Conservation (phyloP, 768 basidiomycete genomes). For the Podaxis sp. region DNA sequence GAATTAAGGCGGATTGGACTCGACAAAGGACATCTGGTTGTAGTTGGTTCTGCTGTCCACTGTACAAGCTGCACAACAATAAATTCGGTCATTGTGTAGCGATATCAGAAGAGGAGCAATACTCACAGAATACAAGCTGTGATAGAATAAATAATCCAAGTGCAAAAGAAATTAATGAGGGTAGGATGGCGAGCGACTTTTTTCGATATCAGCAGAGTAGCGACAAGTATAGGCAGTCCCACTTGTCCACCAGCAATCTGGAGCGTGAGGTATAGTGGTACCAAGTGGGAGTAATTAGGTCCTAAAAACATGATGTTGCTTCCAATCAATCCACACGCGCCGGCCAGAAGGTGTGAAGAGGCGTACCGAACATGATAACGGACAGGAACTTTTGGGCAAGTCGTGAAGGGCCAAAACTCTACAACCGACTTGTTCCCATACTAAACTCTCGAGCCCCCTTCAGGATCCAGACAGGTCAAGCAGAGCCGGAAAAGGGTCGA, state of each 20-base stretch:
- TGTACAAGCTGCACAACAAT: constrained; percentile 16
- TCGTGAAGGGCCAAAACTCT: neutral
- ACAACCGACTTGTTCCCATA: constrained; percentile 10
- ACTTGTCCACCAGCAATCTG: constrained; percentile 54
- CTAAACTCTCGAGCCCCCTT: constrained; percentile 2
- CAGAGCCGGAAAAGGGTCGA: neutral
- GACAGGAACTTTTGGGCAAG: neutral
- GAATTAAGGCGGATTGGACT: constrained; percentile 51
- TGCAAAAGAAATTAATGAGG: constrained; percentile 57
- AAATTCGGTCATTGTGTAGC: neutral
- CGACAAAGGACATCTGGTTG: constrained; percentile 39
- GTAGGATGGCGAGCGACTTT: constrained; percentile 47
- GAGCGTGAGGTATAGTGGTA: constrained; percentile 42
- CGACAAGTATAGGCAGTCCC: constrained; percentile 47
- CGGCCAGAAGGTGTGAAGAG: neutral
- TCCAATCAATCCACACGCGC: neutral
- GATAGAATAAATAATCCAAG: constrained; percentile 56
- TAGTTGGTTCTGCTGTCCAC: constrained; percentile 16
- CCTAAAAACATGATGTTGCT: neutral
- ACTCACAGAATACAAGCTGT: constrained; percentile 52
- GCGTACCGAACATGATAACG: neutral
- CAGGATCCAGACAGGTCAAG: neutral
- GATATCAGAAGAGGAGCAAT: neutral
- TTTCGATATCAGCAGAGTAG: constrained; percentile 43
- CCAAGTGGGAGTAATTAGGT: constrained; percentile 28